Evolutionary conservation across 2,329 filamentous ascomycete genomes (phyloP).

Genomic region (Apiospora saccharicola): DNA sequence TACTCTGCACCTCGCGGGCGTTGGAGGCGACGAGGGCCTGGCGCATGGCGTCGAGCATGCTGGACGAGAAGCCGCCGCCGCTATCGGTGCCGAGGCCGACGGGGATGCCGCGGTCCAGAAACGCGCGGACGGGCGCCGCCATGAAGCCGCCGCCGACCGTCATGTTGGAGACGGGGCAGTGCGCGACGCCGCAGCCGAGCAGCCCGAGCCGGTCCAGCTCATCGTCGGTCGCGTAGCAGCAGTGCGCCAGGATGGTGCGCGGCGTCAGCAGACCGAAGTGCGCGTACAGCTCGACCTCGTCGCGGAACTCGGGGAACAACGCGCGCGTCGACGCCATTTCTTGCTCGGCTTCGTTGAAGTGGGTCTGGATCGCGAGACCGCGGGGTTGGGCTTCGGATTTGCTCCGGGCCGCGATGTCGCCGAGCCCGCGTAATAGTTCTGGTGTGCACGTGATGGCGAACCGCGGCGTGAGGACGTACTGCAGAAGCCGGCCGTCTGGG

Average conservation of each 20-base stretch:
- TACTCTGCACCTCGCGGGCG: constrained; percentile 51
- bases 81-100: constrained; percentile 73
- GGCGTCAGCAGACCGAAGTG: constrained; percentile 60
- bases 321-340: constrained; percentile 63
- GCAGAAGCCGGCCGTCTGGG: constrained; percentile 51
- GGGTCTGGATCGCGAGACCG: constrained; percentile 61
- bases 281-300: constrained; percentile 67
- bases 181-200: constrained; percentile 65
- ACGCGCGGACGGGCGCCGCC: constrained; percentile 66
- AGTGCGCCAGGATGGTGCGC: constrained; percentile 70
- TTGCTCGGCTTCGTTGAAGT: constrained; percentile 70
- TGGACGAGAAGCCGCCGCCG: constrained; percentile 67
- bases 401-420: constrained; percentile 52
- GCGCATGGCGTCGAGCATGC: constrained; percentile 65
- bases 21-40: constrained; percentile 64
- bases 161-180: constrained; percentile 72
- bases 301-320: constrained; percentile 63
- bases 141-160: constrained; percentile 68
- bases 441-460: constrained; percentile 68
- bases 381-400: neutral
- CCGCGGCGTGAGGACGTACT: constrained; percentile 62
- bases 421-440: constrained; percentile 62
- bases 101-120: constrained; percentile 64
- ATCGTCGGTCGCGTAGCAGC: constrained; percentile 65
- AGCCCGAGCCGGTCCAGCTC: constrained; percentile 58